Percentiles rank a stretch among this genome's conserved stretches.
These are phyloP conservation scores for Orbilia ellipsospora DNA, from an alignment of 2,329 filamentous ascomycete genomes.

Conservation along the genomic window DNA sequence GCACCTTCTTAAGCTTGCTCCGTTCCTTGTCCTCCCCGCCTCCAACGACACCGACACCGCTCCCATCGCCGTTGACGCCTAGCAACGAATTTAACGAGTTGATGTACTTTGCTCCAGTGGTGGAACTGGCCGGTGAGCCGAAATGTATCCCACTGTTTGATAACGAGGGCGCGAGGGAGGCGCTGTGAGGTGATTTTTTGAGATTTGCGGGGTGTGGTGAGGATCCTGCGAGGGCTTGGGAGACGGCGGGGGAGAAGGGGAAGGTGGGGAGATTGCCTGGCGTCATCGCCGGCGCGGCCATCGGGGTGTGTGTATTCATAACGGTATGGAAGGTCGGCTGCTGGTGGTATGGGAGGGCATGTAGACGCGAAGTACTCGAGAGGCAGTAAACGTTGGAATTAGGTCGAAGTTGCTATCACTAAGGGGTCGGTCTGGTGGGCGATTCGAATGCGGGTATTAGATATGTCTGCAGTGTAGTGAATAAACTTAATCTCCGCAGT, in stretches of 20 bases:
- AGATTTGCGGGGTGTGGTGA: constrained; percentile 43
- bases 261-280: constrained; percentile 47
- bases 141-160: constrained; percentile 49
- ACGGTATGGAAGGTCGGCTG: neutral
- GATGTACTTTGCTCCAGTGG: constrained; percentile 43
- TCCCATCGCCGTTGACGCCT: constrained; percentile 22
- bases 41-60: constrained; percentile 1
- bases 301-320: constrained; percentile 49
- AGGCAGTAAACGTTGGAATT: neutral
- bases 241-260: constrained; percentile 51
- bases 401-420: neutral
- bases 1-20: constrained; percentile 50
- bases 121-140: constrained; percentile 49
- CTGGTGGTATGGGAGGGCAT: neutral
- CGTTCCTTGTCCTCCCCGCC: constrained; percentile 47
- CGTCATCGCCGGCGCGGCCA: constrained; percentile 49
- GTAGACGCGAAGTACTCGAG: neutral
- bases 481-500: no score
- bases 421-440: no score
- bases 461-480: no score
- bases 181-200: constrained; percentile 52
- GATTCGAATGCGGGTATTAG: no score
- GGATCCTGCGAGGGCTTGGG: constrained; percentile 49
- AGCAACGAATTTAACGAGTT: constrained; percentile 41
- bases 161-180: constrained; percentile 45